phyloP scores from a whole-genome alignment of 495 filamentous ascomycete genomes.

The Physcia stellaris region DNA sequence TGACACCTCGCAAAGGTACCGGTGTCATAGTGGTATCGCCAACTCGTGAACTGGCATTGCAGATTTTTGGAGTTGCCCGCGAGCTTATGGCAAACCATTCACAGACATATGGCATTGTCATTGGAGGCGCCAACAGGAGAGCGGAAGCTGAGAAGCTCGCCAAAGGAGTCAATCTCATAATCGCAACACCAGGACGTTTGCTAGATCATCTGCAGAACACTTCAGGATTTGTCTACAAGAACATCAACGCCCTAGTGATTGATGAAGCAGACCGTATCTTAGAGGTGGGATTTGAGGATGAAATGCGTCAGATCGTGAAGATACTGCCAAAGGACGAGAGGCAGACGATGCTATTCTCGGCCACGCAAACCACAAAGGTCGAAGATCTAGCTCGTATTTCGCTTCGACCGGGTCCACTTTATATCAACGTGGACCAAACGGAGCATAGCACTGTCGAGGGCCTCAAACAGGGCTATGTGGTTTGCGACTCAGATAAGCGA shows the following conservation, averaged over 20 bases:
- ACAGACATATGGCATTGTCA: slow-evolving; percentile 91
- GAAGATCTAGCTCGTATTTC: slow-evolving; percentile 93
- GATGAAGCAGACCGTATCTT: slow-evolving; percentile 79
- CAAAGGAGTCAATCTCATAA: slow-evolving; percentile 88
- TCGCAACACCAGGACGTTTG: slow-evolving; percentile 85
- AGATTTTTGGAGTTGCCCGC: slow-evolving; percentile 90
- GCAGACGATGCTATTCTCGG: slow-evolving; percentile 95
- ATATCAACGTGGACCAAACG: slow-evolving; percentile 80
- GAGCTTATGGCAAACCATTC: slow-evolving; percentile 80
- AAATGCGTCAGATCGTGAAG: slow-evolving; percentile 80
- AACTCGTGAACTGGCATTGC: slow-evolving; percentile 80
- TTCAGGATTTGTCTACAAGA: slow-evolving; percentile 84
- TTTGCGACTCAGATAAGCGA: slow-evolving; percentile 84
- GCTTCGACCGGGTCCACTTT: slow-evolving; percentile 77
- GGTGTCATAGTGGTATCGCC: slow-evolving; percentile 80
- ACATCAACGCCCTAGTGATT: slow-evolving; percentile 75
- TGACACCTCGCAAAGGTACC: slow-evolving; percentile 41
- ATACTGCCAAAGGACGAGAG: slow-evolving; percentile 79
- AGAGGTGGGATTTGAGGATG: slow-evolving; percentile 96
- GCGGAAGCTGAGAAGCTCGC: slow-evolving; percentile 88
- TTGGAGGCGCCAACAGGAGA: slow-evolving; percentile 83
- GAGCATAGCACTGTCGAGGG: slow-evolving; percentile 80
- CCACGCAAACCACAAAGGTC: slow-evolving; percentile 96
- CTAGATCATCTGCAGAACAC: slow-evolving; percentile 94
- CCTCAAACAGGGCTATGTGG: slow-evolving; percentile 86